Conservation (phyloP, 2,329 filamentous ascomycete species). For the Penicillium capsulatum region DNA sequence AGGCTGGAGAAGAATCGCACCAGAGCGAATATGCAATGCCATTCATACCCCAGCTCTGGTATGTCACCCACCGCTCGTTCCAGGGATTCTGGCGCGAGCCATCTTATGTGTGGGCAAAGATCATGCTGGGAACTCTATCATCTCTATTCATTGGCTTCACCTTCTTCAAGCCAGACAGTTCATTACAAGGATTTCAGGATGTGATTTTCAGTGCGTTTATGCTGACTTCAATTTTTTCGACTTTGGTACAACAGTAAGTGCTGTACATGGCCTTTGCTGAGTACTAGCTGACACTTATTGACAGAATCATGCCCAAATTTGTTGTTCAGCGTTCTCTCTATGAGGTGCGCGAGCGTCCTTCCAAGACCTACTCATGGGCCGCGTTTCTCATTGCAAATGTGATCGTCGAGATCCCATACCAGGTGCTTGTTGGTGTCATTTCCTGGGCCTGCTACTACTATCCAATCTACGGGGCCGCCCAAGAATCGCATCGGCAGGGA, state of each 20-base stretch:
- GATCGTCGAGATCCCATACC: conserved; percentile 80
- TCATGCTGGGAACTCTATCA: conserved; percentile 57
- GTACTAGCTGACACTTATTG: too few relatives aligned
- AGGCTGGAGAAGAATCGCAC: conserved; percentile 40
- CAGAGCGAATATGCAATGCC: conserved; percentile 72
- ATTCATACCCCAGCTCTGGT: conserved; percentile 60
- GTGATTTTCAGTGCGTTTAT: conserved; percentile 86
- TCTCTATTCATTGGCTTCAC: conserved; percentile 77
- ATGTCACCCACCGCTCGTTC: conserved; percentile 70
- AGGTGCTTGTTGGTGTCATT: conserved; percentile 66
- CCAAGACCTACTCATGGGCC: conserved; percentile 80
- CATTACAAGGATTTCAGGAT: conserved; percentile 75
- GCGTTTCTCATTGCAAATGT: conserved; percentile 81
- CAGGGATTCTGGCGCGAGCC: conserved; percentile 88
- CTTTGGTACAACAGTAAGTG: conserved; percentile 51
- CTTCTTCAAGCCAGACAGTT: conserved; percentile 68
- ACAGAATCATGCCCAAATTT: conserved; percentile 70
- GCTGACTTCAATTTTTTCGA: conserved; percentile 56
- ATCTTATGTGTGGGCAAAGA: conserved; percentile 79
- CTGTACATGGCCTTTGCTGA: too few relatives aligned
- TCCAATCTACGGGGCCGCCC: conserved; percentile 60
- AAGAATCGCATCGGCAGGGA: conserved; percentile 64
- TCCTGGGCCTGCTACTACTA: conserved; percentile 85
- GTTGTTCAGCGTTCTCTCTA: conserved; percentile 76
- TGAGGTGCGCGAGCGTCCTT: conserved; percentile 78